phyloP scores from a whole-genome alignment of 352 stramenopile genomes.

The Phytophthora meadii region DNA sequence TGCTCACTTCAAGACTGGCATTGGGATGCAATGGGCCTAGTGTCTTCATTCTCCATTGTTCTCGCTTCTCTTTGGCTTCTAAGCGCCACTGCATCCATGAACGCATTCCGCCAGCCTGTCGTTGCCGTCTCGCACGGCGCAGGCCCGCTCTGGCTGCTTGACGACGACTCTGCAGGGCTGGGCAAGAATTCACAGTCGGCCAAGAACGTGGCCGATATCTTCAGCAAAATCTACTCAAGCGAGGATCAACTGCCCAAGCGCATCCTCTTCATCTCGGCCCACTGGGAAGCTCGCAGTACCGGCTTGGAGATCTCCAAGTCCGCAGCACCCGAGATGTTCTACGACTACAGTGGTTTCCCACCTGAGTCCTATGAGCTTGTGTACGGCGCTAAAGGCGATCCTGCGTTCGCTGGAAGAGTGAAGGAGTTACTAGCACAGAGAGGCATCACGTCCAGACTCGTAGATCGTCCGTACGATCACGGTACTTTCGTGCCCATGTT shows the following conservation, averaged over 20 bases:
- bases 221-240: slow-evolving; percentile 46
- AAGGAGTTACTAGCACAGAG: slow-evolving; percentile 53
- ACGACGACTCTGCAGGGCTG: slow-evolving; percentile 30
- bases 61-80: not conserved
- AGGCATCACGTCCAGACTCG: slow-evolving; percentile 53
- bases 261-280: slow-evolving; percentile 89
- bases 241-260: slow-evolving; percentile 54
- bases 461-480: slow-evolving; percentile 87
- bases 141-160: slow-evolving; percentile 52
- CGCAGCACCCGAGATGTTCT: slow-evolving; percentile 69
- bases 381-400: slow-evolving; percentile 78
- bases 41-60: slow-evolving; percentile 18
- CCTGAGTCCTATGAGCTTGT: slow-evolving; percentile 82
- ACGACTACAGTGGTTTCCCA: slow-evolving; percentile 93
- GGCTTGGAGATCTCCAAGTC: slow-evolving; percentile 57
- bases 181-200: slow-evolving; percentile 32
- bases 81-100: slow-evolving; percentile 17
- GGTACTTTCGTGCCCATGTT: slow-evolving; percentile 93
- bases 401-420: slow-evolving; percentile 69
- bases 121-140: slow-evolving; percentile 55
- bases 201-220: slow-evolving; percentile 40
- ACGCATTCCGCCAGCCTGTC: slow-evolving; percentile 40
- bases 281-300: slow-evolving; percentile 72
- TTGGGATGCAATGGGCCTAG: slow-evolving; percentile 6
- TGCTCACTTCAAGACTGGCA: slow-evolving; percentile 23